Percentiles rank a stretch among this genome's conserved stretches.
These are phyloP conservation scores for Daldinia loculata DNA, from an alignment of 495 filamentous ascomycete genomes.

Conservation along the genomic window DNA sequence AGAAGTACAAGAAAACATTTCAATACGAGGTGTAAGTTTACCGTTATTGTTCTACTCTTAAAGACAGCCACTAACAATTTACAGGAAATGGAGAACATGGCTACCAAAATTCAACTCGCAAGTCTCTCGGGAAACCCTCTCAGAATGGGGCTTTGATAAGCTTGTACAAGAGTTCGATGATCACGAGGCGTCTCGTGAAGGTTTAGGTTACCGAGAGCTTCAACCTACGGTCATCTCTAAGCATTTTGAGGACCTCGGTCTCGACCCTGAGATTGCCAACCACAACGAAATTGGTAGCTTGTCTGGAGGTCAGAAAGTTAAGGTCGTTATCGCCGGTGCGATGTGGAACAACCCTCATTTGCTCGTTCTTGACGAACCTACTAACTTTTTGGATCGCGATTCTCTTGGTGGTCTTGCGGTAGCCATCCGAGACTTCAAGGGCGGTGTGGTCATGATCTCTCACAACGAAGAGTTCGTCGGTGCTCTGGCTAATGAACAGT, in stretches of 20 bases:
- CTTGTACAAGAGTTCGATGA: constrained; percentile 98
- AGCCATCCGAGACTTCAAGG: constrained; percentile 96
- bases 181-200: constrained; percentile 96
- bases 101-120: constrained; percentile 93
- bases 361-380: constrained; percentile 97
- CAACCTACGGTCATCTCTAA: constrained; percentile 93
- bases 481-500: constrained; percentile 91
- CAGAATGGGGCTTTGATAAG: constrained; percentile 87
- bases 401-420: constrained; percentile 94
- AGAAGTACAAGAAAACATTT: constrained; percentile 99
- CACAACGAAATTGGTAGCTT: constrained; percentile 98
- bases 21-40: constrained; percentile 89
- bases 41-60: neutral
- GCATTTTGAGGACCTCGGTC: constrained; percentile 96
- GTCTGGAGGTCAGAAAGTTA: constrained; percentile 99
- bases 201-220: constrained; percentile 91
- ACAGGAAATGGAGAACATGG: constrained; percentile 82
- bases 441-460: constrained; percentile 98
- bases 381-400: constrained; percentile 98
- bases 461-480: constrained; percentile 99
- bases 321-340: constrained; percentile 95
- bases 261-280: constrained; percentile 97
- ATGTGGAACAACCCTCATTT: constrained; percentile 99
- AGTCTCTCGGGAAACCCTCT: constrained; percentile 91
- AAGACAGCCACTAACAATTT: constrained; percentile 6